A percentile compares a stretch with the other conserved stretches of the same genome.
These are phyloP conservation scores for Neocatenulostroma microsporum DNA, from an alignment of 2,329 filamentous ascomycete species.

Conservation along the genomic window DNA sequence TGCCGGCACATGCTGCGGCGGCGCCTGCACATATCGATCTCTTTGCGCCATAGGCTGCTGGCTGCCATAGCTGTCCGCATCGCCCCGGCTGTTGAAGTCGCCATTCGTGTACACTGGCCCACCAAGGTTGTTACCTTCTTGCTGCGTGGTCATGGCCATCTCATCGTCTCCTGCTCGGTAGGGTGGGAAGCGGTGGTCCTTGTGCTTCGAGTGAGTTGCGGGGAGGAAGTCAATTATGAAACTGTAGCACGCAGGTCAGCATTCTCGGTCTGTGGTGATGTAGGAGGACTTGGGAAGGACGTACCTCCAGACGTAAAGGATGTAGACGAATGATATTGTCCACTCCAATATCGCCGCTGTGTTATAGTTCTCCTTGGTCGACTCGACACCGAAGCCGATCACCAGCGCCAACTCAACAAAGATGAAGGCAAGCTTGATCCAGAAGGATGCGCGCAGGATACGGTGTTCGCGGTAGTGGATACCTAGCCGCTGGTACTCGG, in stretches of 20 bases:
- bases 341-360: conserved; percentile 71
- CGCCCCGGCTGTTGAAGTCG: conserved; percentile 12
- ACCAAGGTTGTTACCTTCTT: conserved; percentile 21
- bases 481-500: conserved; percentile 80
- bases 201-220: conserved; percentile 55
- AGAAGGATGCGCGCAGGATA: conserved; percentile 71
- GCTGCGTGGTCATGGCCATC: conserved; percentile 22
- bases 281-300: conserved; percentile 35
- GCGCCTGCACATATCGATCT: conserved; percentile 6
- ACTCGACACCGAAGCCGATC: conserved; percentile 58
- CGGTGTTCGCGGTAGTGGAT: conserved; percentile 68
- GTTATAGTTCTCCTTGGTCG: conserved; percentile 42
- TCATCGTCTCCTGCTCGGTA: conserved; percentile 32
- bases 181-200: conserved; percentile 26
- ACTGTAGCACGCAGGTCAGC: conserved; percentile 7
- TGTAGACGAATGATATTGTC: conserved; percentile 74
- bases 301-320: conserved; percentile 63
- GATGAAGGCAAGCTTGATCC: conserved; percentile 79
- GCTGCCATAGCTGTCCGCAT: conserved; percentile 16
- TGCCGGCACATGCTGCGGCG: conserved; percentile 4
- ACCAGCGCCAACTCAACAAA: conserved; percentile 67
- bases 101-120: conserved; percentile 27
- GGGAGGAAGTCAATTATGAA: conserved; percentile 85
- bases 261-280: not conserved
- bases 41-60: conserved; percentile 15